A percentile compares a stretch with the other conserved stretches of the same genome.
These are phyloP conservation scores for Aspergillus bridgeri DNA, from an alignment of 495 filamentous ascomycete genomes.

Conservation along the genomic window DNA sequence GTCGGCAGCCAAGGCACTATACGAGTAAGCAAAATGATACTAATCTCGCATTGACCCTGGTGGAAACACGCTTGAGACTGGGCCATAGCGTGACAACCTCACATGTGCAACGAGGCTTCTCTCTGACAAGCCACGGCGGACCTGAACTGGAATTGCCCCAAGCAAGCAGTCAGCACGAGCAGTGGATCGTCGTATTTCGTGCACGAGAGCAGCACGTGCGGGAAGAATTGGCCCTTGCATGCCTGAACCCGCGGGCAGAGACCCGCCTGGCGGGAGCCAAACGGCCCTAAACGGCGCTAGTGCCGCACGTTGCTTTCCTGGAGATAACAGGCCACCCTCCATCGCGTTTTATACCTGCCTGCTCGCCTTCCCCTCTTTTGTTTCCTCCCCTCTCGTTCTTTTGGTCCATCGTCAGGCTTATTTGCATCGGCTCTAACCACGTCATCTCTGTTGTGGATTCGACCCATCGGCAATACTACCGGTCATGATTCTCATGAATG, in stretches of 20 bases:
- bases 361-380: neutral
- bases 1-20: neutral
- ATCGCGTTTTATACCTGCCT: neutral
- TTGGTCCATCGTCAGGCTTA: neutral
- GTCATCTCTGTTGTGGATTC: slow-evolving; percentile 5
- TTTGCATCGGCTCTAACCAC: neutral
- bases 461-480: neutral
- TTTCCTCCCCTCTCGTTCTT: neutral
- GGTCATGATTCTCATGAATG: neutral
- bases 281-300: too few species aligned
- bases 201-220: slow-evolving; percentile 16
- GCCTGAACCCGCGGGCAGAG: neutral
- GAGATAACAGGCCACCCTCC: neutral
- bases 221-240: slow-evolving; percentile 16
- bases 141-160: neutral
- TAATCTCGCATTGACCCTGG: neutral
- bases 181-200: neutral
- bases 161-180: neutral
- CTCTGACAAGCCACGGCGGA: neutral
- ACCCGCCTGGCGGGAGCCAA: slow-evolving; percentile 12
- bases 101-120: neutral
- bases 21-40: neutral
- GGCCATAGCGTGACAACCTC: neutral
- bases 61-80: neutral
- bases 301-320: neutral